Conservation (phyloP, 2,329 filamentous ascomycete species). For the Botrytis sinoallii region DNA sequence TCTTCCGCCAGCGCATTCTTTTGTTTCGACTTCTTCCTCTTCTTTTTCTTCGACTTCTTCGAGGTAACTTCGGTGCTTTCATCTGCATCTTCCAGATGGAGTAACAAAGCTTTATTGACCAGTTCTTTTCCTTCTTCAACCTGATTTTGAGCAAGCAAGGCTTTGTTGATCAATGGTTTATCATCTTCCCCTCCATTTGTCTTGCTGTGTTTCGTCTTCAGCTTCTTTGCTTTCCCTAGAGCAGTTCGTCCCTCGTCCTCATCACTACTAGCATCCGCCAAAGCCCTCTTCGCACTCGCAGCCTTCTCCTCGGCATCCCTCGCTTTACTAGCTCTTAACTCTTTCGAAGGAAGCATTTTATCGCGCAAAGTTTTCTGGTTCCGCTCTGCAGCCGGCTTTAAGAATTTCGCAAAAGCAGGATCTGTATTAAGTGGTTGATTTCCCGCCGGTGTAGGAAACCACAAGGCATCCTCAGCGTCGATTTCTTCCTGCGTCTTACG, state of each 20-base stretch:
- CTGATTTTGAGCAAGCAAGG: constrained; percentile 10
- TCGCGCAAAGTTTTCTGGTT: constrained; percentile 37
- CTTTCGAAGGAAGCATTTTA: constrained; percentile 35
- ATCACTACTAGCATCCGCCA: constrained; percentile 37
- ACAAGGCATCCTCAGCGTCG: constrained; percentile 36
- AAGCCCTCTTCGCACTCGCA: constrained; percentile 34
- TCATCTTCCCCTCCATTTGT: background rate
- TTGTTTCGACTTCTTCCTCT: constrained; percentile 20
- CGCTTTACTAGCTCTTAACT: constrained; percentile 36
- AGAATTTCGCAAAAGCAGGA: constrained; percentile 34
- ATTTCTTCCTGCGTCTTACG: constrained; percentile 36
- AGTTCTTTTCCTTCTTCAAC: constrained; percentile 15
- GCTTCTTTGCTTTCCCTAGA: constrained; percentile 38
- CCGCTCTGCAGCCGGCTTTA: constrained; percentile 32
- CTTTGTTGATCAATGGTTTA: constrained; percentile 19
- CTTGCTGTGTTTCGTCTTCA: constrained; percentile 24
- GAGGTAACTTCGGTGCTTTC: constrained; percentile 13
- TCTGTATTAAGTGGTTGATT: constrained; percentile 36
- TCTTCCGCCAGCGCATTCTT: constrained; percentile 9
- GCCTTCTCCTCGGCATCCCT: constrained; percentile 38
- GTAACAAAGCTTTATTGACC: constrained; percentile 14
- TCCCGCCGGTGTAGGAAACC: constrained; percentile 34
- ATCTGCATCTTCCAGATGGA: constrained; percentile 9
- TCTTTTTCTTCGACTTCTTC: constrained; percentile 21
- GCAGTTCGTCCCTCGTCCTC: constrained; percentile 39